Evolutionary conservation across 805 yeast species (phyloP), one percentile per base, ranked within the genome.

Genomic region (Brettanomyces naardenensis): DNA sequence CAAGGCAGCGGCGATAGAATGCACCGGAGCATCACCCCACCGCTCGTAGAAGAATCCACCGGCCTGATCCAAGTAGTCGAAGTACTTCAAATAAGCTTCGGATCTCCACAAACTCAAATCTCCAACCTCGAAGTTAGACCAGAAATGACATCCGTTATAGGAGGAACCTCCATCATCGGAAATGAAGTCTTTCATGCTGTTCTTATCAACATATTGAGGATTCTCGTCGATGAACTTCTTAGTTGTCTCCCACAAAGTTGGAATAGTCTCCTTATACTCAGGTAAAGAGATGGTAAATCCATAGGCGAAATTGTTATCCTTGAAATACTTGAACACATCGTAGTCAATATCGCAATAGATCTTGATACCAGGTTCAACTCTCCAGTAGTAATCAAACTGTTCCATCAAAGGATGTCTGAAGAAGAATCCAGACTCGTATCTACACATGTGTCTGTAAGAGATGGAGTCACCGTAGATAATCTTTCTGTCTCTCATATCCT

Each of bases 21-120:
- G 95, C 35, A 86, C 80, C 26, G 95, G 95, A 20, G 95, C 95
- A 61, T 86, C 95, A 50, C 95, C 95, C 95, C 95, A 85, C 62
- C 95, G 73, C 66, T 83, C 88, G 59, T 86, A 87, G 65, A 82
- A 87, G 65, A 87, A 87, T n/a, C 95, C 95, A 58, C 95, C 95
- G 13, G 80, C 73, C 44, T 73, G 59, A 61, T 87, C 95, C 52
- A 87, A 71, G 49, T 69, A 65, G 15, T 83, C 81, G 50, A 87
- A 87, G 60, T 80, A 87, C 40, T 72, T 69, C 33, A 60, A 49
- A 56, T 87, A 87, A 6, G 85, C 85, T 37, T 78, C 75, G 15
- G 75, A 60, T 56, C 92, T 71, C 86, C 87, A 84, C 58, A 86
- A 73, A 39, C 73, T 70, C 59, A 85, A 68, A 38, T 77, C 72